Percentiles rank a stretch among this genome's conserved stretches.
Evolutionary conservation across 345 rosid species (phyloP).

Genomic region (Rubroshorea leprosula): DNA sequence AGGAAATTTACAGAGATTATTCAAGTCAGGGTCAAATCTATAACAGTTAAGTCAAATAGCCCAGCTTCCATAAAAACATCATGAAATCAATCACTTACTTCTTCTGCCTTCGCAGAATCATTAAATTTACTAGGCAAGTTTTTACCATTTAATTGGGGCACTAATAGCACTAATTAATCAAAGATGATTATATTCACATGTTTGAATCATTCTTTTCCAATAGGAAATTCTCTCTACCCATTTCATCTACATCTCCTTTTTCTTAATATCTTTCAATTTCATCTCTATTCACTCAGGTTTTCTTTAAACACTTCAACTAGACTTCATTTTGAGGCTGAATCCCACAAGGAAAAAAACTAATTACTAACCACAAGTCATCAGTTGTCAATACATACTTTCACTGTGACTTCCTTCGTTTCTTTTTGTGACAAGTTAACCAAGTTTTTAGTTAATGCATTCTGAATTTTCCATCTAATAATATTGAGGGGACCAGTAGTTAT

Average conservation of each 20-base stretch:
- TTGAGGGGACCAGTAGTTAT: too few relatives aligned
- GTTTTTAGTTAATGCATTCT: neutral
- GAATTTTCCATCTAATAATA: too few relatives aligned
- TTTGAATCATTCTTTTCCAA: neutral
- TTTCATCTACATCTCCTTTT: too few relatives aligned
- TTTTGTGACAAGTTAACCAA: neutral
- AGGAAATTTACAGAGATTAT: neutral
- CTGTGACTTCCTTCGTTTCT: neutral
- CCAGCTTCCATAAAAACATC: neutral
- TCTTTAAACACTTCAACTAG: too few relatives aligned
- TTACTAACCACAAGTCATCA: too few relatives aligned
- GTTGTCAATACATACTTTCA: neutral
- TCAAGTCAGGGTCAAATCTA: too few relatives aligned
- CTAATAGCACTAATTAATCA: neutral
- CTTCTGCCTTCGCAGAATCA: neutral
- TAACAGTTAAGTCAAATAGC: too few relatives aligned
- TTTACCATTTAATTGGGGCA: neutral
- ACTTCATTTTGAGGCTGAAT: too few relatives aligned
- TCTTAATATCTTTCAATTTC: too few relatives aligned
- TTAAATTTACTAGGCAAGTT: neutral
- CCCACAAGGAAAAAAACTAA: too few relatives aligned
- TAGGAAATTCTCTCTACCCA: neutral
- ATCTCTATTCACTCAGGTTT: neutral
- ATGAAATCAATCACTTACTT: neutral
- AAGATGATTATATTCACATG: neutral